Conservation (phyloP, 257 asterid species). For the Plectranthus barbatus region DNA sequence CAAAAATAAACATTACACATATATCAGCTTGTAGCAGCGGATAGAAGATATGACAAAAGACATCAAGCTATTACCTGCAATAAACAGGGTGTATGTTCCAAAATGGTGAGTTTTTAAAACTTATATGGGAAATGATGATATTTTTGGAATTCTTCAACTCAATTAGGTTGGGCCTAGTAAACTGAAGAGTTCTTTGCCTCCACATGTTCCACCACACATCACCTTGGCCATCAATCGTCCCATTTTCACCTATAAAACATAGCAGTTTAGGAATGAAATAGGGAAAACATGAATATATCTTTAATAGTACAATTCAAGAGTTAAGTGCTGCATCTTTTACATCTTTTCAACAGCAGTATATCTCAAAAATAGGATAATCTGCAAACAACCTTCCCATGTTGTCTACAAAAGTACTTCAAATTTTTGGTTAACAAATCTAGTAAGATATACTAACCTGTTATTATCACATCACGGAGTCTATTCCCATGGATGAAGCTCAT, state of each 20-base stretch:
- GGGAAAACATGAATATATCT: background rate
- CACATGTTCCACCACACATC: constrained; percentile 69
- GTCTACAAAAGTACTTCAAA: background rate
- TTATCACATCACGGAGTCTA: constrained; percentile 47
- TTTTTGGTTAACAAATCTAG: background rate
- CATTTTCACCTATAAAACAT: constrained; percentile 52
- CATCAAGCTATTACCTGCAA: constrained; percentile 39
- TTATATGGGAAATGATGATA: constrained; percentile 43
- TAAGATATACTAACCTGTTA: constrained; percentile 39
- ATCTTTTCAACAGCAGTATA: too few species aligned
- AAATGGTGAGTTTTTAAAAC: constrained; percentile 51
- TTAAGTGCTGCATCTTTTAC: too few species aligned
- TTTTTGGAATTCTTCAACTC: constrained; percentile 49
- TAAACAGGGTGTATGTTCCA: too few species aligned
- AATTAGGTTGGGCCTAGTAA: constrained; percentile 46
- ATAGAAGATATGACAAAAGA: background rate
- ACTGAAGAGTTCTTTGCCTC: constrained; percentile 48
- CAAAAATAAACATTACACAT: background rate
- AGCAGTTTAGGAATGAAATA: background rate
- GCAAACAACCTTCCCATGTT: too few species aligned
- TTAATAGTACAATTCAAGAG: too few species aligned
- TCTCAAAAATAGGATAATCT: too few species aligned
- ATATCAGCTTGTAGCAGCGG: background rate
- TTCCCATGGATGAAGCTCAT: constrained; percentile 56
- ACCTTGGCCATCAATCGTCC: constrained; percentile 77